These are phyloP conservation scores for Paxillus rubicundulus DNA, from an alignment of 768 basidiomycete genomes.

Conservation along the genomic window DNA sequence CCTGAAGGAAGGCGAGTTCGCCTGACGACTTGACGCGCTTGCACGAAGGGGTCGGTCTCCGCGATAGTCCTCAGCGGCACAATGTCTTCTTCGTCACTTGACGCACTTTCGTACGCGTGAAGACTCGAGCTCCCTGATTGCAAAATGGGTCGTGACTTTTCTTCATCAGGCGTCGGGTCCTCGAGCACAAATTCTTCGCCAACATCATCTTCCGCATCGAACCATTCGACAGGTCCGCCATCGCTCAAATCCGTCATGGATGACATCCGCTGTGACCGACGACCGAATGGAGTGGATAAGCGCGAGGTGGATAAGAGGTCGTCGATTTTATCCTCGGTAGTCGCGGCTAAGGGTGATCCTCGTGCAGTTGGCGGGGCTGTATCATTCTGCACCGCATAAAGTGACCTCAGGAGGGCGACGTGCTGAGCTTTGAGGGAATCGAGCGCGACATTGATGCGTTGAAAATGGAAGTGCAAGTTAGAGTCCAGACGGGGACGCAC, in stretches of 20 bases:
- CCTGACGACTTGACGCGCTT: constrained; percentile 37
- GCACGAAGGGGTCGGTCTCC: constrained; percentile 7
- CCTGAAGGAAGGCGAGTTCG: constrained; percentile 60
- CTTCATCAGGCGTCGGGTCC: constrained; percentile 38
- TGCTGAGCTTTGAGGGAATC: constrained; percentile 62
- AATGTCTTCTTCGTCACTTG: constrained; percentile 48
- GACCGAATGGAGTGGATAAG: constrained; percentile 29
- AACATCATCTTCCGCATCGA: constrained; percentile 59
- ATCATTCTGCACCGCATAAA: constrained; percentile 37
- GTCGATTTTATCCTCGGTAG: constrained; percentile 48
- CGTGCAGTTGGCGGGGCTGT: constrained; percentile 18
- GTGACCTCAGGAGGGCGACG: constrained; percentile 43
- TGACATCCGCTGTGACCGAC: constrained; percentile 44
- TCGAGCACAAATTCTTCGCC: constrained; percentile 64
- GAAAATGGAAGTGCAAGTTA: constrained; percentile 27
- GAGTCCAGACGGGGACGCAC: constrained; percentile 17
- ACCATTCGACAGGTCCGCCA: constrained; percentile 61
- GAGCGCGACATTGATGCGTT: constrained; percentile 48
- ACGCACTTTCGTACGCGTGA: constrained; percentile 37
- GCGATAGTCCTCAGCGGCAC: neutral
- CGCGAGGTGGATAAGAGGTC: constrained; percentile 21
- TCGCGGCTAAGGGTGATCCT: constrained; percentile 40
- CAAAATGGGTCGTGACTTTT: constrained; percentile 37
- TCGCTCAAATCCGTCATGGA: constrained; percentile 50
- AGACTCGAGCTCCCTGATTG: constrained; percentile 43